These are phyloP conservation scores for Nigrograna mackinnonii DNA, from an alignment of 2,329 filamentous ascomycete genomes.

Conservation along the genomic window DNA sequence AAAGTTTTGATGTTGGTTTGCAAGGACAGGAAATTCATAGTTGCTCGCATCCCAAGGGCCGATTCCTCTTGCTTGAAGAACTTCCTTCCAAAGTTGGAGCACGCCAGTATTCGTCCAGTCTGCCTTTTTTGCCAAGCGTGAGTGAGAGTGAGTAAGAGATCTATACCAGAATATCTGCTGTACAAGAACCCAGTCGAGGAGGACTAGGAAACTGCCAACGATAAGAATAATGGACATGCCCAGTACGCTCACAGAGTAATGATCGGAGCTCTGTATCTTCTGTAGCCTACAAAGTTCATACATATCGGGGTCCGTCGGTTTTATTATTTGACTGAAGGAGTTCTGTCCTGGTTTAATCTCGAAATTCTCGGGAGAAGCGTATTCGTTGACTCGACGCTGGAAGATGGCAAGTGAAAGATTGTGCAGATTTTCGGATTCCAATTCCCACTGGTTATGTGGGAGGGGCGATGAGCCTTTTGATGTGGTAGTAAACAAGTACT, in stretches of 20 bases:
- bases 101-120: slow-evolving; percentile 19
- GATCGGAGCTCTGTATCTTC: slow-evolving; percentile 17
- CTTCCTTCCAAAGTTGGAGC: slow-evolving; percentile 19
- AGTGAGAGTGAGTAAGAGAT: slow-evolving; percentile 4
- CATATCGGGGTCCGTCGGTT: slow-evolving; percentile 12
- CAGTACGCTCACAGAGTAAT: slow-evolving; percentile 21
- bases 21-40: slow-evolving; percentile 16
- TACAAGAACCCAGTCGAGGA: slow-evolving; percentile 21
- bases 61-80: slow-evolving; percentile 15
- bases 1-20: slow-evolving; percentile 4
- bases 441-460: slow-evolving; percentile 16
- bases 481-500: slow-evolving; percentile 17
- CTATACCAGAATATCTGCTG: slow-evolving; percentile 18
- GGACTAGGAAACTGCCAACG: slow-evolving; percentile 19
- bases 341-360: slow-evolving; percentile 12
- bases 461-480: slow-evolving; percentile 12
- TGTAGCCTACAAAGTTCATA: slow-evolving; percentile 15
- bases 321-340: slow-evolving; percentile 9
- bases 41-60: slow-evolving; percentile 16
- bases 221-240: slow-evolving; percentile 23
- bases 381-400: slow-evolving; percentile 21
- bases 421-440: slow-evolving; percentile 21
- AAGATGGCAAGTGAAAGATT: slow-evolving; percentile 23
- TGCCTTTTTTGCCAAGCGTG: slow-evolving; percentile 10
- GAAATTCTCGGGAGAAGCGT: slow-evolving; percentile 15